Base-by-base conservation (phyloP, 176 grass and related monocot genomes). In the Oryza coarctata region DNA sequence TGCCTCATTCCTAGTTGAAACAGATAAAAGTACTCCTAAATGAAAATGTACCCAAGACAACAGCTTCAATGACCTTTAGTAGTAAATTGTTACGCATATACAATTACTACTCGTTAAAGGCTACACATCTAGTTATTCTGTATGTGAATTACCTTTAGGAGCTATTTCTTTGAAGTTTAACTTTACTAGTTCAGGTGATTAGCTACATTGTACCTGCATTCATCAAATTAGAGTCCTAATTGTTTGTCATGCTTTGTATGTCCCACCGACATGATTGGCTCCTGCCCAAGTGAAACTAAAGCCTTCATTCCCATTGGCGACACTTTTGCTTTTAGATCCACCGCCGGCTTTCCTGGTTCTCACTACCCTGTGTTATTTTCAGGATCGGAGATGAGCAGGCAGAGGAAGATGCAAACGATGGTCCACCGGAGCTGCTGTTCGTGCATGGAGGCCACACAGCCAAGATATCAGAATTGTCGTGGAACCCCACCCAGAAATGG, bases 351-450 rank as follows among this genome's bases (percentile, higher is more conserved):
- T 74, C 27, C 38, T 87, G 45, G 4, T 71, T 76, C 36, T 40
- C 25, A 5, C 39, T 85, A 22, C 76, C 13, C 18, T 58, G 3
- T 44, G 6, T 34, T 41, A 10, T 44, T 7, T 66, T 28, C 84
- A 98, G 95, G 85, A 95, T 98, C 45, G 95, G 95, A 15, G 93
- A 98, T 62, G 95, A 98, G 87, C 95, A 98, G 63, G 50, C 90
- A 20, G 90, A 91, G 65, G 95, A 98, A 68, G 95, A 98, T 28
- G 82, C 93, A 5, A 88, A 80, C 4, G 95, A 98, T 49, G 95
- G 95, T 0, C 95, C 95, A 3, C 95, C 92, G 13, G 95, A 98
- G 85, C 84, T 98, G 20, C 70, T 98, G 20, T 98, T 98, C 76
- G 82, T 86, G 36, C 95, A 98, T 20, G 86, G 90, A 33, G 95